phyloP scores from a whole-genome alignment of 108 stramenopile genomes.

The Chaetoceros tenuissimus region DNA sequence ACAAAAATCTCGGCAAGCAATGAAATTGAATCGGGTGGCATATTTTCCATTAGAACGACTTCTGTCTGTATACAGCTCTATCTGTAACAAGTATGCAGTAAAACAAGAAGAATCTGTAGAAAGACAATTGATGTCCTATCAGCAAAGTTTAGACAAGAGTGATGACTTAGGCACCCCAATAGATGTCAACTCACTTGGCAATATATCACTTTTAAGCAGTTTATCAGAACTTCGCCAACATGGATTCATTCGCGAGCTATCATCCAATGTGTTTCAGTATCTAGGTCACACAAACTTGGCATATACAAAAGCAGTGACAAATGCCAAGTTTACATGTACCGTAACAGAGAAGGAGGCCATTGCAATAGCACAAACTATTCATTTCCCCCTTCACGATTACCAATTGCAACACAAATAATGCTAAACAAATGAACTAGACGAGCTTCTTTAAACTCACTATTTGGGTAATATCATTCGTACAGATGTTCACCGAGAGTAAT shows the following conservation, averaged over 20 bases:
- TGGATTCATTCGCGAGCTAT: conserved; percentile 20
- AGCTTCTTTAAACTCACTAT: too few species aligned
- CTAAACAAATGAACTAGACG: too few species aligned
- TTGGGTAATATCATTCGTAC: too few species aligned
- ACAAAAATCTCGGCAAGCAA: conserved; percentile 24
- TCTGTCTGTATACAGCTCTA: conserved; percentile 42
- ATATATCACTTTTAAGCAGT: conserved; percentile 12
- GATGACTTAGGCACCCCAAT: background rate
- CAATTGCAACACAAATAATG: conserved; percentile 6
- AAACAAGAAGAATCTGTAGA: conserved; percentile 9
- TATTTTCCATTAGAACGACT: conserved; percentile 57
- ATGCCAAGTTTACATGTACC: conserved; percentile 25
- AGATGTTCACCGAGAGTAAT: too few species aligned
- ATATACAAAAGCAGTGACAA: conserved; percentile 12
- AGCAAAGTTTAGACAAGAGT: background rate
- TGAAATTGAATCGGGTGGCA: conserved; percentile 28
- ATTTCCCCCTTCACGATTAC: conserved; percentile 35
- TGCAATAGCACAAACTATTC: conserved; percentile 24
- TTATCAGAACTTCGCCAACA: conserved; percentile 22
- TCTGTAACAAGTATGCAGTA: conserved; percentile 45
- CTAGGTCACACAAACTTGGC: conserved; percentile 3
- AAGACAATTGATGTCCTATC: too few species aligned
- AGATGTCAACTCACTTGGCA: conserved; percentile 15
- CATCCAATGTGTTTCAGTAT: background rate
- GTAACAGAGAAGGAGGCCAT: conserved; percentile 25